A percentile compares a stretch with the other conserved stretches of the same genome.
Conservation (phyloP, 208 protist genomes). For the Leishmania major region DNA sequence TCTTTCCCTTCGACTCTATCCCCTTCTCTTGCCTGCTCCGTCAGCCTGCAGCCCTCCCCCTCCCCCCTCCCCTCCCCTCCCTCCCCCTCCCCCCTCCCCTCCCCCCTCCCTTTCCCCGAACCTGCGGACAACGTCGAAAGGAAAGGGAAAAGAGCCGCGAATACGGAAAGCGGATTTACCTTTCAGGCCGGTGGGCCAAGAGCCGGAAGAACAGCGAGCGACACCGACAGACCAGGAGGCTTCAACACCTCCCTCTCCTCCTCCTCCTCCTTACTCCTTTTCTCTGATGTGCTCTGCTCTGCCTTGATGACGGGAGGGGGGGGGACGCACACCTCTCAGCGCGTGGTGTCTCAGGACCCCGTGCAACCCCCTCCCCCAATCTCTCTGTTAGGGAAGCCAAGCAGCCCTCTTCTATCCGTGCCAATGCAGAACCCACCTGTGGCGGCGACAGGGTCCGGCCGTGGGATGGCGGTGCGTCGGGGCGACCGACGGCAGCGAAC, state of each 20-base stretch:
- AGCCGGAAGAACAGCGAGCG: neutral
- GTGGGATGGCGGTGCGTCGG: too few relatives aligned
- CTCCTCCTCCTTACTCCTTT: neutral
- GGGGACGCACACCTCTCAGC: neutral
- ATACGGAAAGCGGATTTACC: neutral
- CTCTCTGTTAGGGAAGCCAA: too few relatives aligned
- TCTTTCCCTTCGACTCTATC: neutral
- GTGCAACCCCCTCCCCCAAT: neutral
- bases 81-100: too few relatives aligned
- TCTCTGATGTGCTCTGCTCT: neutral
- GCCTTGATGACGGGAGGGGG: neutral
- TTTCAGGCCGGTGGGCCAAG: neutral
- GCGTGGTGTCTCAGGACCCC: neutral
- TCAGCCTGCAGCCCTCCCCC: neutral
- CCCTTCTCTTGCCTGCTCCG: neutral
- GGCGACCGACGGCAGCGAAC: too few relatives aligned
- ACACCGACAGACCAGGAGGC: neutral
- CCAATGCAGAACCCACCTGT: too few relatives aligned
- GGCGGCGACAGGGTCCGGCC: too few relatives aligned
- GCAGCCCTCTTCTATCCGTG: too few relatives aligned
- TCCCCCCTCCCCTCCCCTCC: too few relatives aligned
- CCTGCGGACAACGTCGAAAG: neutral
- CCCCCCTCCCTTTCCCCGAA: neutral
- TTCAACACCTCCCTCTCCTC: neutral
- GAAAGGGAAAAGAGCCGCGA: neutral